Evolutionary conservation across 1,284 basidiomycete species (phyloP).

Genomic region (Melampsora larici-populina): DNA sequence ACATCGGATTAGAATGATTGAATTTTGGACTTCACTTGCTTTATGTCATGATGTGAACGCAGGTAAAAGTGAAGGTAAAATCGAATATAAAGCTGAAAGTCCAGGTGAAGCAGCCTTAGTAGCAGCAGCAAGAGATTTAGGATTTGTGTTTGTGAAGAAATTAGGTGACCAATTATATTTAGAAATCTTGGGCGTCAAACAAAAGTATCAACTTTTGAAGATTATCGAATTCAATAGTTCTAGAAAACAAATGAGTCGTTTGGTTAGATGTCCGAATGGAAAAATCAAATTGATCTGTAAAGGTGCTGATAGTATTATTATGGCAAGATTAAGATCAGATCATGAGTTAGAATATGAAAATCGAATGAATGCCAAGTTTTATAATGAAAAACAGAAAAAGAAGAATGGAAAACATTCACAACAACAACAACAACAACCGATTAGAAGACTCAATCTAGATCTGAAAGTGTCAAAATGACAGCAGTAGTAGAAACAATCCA

Average conservation of each 20-base stretch:
- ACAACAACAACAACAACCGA: neutral
- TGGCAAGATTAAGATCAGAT: no score
- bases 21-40: constrained; percentile 84
- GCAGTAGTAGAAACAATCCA: neutral
- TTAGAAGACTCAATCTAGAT: constrained; percentile 15
- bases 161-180: constrained; percentile 75
- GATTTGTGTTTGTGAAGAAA: constrained; percentile 82
- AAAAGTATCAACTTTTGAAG: constrained; percentile 74
- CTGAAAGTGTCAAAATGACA: constrained; percentile 40
- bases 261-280: constrained; percentile 78
- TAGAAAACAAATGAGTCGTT: constrained; percentile 87
- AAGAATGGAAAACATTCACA: no score
- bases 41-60: constrained; percentile 87
- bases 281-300: constrained; percentile 82
- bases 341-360: constrained; percentile 73
- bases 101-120: constrained; percentile 94
- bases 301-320: constrained; percentile 94
- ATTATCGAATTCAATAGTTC: constrained; percentile 90
- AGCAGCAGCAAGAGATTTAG: constrained; percentile 81
- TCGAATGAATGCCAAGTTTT: constrained; percentile 61
- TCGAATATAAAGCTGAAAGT: constrained; percentile 93
- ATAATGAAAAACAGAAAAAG: neutral
- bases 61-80: constrained; percentile 59
- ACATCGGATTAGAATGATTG: constrained; percentile 68
- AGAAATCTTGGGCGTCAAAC: constrained; percentile 82